These are phyloP conservation scores for Eimeria acervulina DNA, from an alignment of 169 alveolate species.

Conservation along the genomic window DNA sequence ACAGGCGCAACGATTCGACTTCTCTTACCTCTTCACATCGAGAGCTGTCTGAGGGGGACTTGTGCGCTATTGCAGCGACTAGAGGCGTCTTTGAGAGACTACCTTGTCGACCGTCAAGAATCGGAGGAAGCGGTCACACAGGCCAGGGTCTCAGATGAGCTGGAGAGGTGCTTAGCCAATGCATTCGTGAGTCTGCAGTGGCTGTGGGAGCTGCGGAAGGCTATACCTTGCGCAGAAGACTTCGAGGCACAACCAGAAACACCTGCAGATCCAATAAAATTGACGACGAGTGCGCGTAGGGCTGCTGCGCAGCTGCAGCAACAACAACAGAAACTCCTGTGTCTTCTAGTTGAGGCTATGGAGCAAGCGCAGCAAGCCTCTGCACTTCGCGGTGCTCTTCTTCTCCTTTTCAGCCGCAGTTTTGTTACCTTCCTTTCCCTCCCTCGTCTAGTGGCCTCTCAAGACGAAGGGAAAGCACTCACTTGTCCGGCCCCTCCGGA, in stretches of 20 bases:
- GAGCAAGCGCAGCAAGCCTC: not conserved
- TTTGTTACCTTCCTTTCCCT: conserved; percentile 34
- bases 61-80: not conserved
- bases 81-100: not conserved
- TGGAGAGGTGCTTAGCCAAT: not conserved
- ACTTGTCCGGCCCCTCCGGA: conserved; percentile 55
- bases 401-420: conserved; percentile 53
- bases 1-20: conserved; percentile 47
- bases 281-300: not conserved
- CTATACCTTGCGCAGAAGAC: not conserved
- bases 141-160: not conserved
- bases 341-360: conserved; percentile 10
- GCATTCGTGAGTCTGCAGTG: conserved; percentile 41
- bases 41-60: conserved; percentile 42
- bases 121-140: not conserved
- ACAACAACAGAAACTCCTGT: conserved; percentile 40
- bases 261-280: not conserved
- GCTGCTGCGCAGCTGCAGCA: conserved; percentile 62
- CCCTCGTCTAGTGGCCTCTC: conserved; percentile 25
- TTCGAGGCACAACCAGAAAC: not conserved
- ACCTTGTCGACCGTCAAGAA: not conserved
- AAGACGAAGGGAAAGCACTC: not conserved
- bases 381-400: not conserved
- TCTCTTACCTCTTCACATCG: conserved; percentile 46
- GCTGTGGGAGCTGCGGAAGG: conserved; percentile 63